Percentiles rank a stretch among this genome's conserved stretches.
These are phyloP conservation scores for Claviceps pazoutovae DNA, from an alignment of 2,329 filamentous ascomycete species.

Conservation along the genomic window DNA sequence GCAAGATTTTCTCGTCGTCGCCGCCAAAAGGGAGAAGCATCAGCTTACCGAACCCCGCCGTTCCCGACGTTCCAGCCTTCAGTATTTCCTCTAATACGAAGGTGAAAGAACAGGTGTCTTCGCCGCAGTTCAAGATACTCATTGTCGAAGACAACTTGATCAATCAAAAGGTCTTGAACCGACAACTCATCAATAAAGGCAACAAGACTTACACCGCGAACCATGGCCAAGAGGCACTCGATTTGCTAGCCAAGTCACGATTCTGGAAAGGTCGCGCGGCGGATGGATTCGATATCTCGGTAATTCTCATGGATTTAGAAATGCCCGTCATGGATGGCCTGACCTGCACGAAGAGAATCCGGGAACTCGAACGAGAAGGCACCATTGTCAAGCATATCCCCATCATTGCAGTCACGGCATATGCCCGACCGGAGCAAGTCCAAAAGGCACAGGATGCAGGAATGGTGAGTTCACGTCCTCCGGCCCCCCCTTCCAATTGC, in stretches of 20 bases:
- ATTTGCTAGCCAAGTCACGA: slow-evolving; percentile 37
- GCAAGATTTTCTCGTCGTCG: background rate
- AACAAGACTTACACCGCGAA: slow-evolving; percentile 50
- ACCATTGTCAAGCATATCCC: slow-evolving; percentile 52
- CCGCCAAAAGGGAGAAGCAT: no score
- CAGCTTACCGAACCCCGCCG: no score
- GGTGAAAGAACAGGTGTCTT: background rate
- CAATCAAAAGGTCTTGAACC: slow-evolving; percentile 49
- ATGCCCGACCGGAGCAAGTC: slow-evolving; percentile 61
- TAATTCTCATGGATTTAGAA: slow-evolving; percentile 68
- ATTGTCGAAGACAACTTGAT: slow-evolving; percentile 56
- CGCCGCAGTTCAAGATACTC: slow-evolving; percentile 36
- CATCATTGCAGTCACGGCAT: slow-evolving; percentile 71
- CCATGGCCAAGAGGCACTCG: slow-evolving; percentile 47
- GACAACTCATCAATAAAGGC: slow-evolving; percentile 44
- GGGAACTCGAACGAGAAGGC: slow-evolving; percentile 49
- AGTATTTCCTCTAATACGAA: background rate
- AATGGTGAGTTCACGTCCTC: slow-evolving; percentile 40
- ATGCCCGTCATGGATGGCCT: slow-evolving; percentile 77
- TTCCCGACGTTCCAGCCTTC: background rate
- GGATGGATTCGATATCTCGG: slow-evolving; percentile 37
- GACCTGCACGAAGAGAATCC: slow-evolving; percentile 56
- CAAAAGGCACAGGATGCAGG: slow-evolving; percentile 55
- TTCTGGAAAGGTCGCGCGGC: slow-evolving; percentile 38
- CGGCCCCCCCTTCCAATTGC: background rate